Base-by-base conservation (phyloP, 805 yeast genomes). In the Cyberlindnera subsufficiens region DNA sequence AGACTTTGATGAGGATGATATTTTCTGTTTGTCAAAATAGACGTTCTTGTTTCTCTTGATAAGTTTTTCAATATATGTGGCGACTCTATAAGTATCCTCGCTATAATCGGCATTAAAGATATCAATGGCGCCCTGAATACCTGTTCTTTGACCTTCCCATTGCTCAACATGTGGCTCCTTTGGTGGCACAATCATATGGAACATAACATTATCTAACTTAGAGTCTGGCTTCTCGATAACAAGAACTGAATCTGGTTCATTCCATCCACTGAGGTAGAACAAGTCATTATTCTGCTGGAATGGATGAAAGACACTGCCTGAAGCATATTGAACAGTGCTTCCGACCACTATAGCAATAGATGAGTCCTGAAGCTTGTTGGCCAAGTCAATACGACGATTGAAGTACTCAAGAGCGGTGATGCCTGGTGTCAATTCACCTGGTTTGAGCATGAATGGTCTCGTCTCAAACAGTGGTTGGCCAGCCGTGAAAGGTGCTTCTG, bases 101-200 rank as follows among this genome's bases (percentile, higher is more conserved):
- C 86, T 80, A 39, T 72, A 72, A 62, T 89, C 97, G 4, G 96
- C 96, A 59, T 91, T 93, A 67, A 93, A 93, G 37, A 81, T 78
- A 39, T 88, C 91, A 33, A 64, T 66, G 0, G 83, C 96, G 14
- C 95, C 96, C 38, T 81, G 77, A 4, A 81, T 72, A 1, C 99
- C 99, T 15, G 95, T 83, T 53, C 95, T 75, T 35, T 77, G 82
- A 11, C 99, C 99, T 54, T 91, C 97, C 99, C 99, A 93, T 49
- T 83, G 78, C 64, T 93, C 99, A 18, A 75, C 77, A 38, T 70
- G 71, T 6, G 78, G 74, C 58, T 90, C 85, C 58, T 84, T 83
- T 14, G 88, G 89, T 3, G 89, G 96, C 3, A 91, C 96, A 39
- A 89, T 66, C 82, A 93, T 75, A 53, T 86, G 91, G 50, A 86